Conservation (phyloP, 805 yeast genomes). For the Hermanozyma aechmeae region DNA sequence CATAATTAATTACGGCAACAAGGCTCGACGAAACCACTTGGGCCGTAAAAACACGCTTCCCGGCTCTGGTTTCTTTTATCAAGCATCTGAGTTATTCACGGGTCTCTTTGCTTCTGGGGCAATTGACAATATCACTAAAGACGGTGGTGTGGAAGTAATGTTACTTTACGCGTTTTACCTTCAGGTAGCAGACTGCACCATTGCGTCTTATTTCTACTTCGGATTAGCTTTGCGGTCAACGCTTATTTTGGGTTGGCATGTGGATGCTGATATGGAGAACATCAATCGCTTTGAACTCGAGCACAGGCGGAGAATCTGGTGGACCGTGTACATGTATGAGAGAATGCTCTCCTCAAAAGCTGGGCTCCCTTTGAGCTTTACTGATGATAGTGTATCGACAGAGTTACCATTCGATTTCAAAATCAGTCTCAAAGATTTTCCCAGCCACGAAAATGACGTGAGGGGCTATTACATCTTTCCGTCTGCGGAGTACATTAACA, state of each 20-base stretch:
- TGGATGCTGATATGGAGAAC: constrained; percentile 64
- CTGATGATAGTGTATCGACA: constrained; percentile 75
- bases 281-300: constrained; percentile 45
- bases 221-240: constrained; percentile 70
- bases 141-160: constrained; percentile 73
- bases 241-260: constrained; percentile 70
- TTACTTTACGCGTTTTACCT: constrained; percentile 67
- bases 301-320: constrained; percentile 40
- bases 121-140: constrained; percentile 65
- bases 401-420: constrained; percentile 68
- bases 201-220: constrained; percentile 72
- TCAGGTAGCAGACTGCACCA: constrained; percentile 79
- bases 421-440: constrained; percentile 35
- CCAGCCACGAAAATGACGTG: constrained; percentile 40
- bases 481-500: constrained; percentile 66
- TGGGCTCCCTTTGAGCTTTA: constrained; percentile 68
- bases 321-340: constrained; percentile 44
- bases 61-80: constrained; percentile 70
- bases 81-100: constrained; percentile 71
- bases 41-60: constrained; percentile 43
- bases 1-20: constrained; percentile 5
- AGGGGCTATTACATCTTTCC: constrained; percentile 63
- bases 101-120: constrained; percentile 76
- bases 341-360: constrained; percentile 78
- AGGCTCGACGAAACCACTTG: constrained; percentile 6